phyloP scores from a whole-genome alignment of 805 yeast genomes.

The Kuraishia cidri region DNA sequence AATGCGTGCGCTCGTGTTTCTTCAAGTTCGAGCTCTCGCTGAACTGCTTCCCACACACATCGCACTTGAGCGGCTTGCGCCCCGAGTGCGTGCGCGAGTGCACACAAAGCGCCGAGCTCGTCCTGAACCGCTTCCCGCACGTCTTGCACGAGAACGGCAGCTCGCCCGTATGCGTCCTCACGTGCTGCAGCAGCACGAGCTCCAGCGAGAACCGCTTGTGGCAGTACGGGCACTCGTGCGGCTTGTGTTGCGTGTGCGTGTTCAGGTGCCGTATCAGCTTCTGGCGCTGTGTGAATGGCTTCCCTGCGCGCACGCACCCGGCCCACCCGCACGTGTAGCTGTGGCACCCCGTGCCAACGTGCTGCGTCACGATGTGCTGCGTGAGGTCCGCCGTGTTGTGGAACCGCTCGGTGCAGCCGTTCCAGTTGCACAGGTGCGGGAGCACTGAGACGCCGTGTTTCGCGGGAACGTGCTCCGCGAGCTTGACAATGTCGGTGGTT shows the following conservation, averaged over 20 bases:
- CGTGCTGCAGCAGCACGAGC: slow-evolving; percentile 70
- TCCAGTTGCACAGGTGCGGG: slow-evolving; percentile 2
- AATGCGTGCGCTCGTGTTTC: slow-evolving; percentile 81
- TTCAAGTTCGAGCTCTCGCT: slow-evolving; percentile 85
- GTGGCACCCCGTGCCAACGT: slow-evolving; percentile 68
- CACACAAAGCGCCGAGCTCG: slow-evolving; percentile 73
- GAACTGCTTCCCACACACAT: slow-evolving; percentile 74
- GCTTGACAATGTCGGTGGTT: slow-evolving; percentile 38
- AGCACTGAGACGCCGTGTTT: slow-evolving; percentile 26
- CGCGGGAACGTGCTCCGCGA: slow-evolving; percentile 52
- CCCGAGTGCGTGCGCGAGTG: slow-evolving; percentile 88
- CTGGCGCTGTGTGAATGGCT: slow-evolving; percentile 73
- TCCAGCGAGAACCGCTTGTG: slow-evolving; percentile 68
- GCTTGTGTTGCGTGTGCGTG: slow-evolving; percentile 80
- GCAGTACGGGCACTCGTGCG: slow-evolving; percentile 66
- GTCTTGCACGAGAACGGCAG: slow-evolving; percentile 68
- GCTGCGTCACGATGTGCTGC: slow-evolving; percentile 57
- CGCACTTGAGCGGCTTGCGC: slow-evolving; percentile 77
- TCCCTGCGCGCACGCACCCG: slow-evolving; percentile 57
- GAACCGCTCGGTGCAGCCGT: slow-evolving; percentile 44
- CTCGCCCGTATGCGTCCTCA: slow-evolving; percentile 82
- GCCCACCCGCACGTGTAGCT: slow-evolving; percentile 70
- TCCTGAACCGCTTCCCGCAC: slow-evolving; percentile 76
- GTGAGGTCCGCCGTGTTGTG: slow-evolving; percentile 52
- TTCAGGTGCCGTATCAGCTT: slow-evolving; percentile 81